Evolutionary conservation across 2,329 filamentous ascomycete species (phyloP).

Genomic region (Gnomoniopsis sp.): DNA sequence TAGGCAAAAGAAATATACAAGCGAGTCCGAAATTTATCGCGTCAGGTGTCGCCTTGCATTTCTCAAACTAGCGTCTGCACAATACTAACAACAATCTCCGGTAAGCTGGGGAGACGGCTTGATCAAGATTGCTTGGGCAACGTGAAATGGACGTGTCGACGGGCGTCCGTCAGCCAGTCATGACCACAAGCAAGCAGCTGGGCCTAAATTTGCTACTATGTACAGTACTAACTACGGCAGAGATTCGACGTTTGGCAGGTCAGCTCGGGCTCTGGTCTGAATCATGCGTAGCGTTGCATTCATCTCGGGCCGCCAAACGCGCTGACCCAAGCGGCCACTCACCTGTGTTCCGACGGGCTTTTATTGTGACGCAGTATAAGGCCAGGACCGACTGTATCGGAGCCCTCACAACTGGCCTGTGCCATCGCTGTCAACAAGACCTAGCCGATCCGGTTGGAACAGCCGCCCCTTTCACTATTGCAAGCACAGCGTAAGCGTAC

Average conservation of each 20-base stretch:
- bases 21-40: not conserved
- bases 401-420: not conserved
- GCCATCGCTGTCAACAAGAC: not conserved
- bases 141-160: too few species aligned
- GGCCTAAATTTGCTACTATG: too few species aligned
- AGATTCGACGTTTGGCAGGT: not conserved
- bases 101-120: not conserved
- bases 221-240: too few species aligned
- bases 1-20: not conserved
- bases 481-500: conserved; percentile 3
- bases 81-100: not conserved
- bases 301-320: not conserved
- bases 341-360: not conserved
- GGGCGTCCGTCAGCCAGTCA: not conserved
- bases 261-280: not conserved
- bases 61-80: too few species aligned
- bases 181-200: too few species aligned
- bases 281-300: not conserved
- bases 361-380: not conserved
- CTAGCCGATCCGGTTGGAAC: not conserved
- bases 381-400: not conserved
- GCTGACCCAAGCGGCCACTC: not conserved
- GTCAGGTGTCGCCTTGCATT: not conserved
- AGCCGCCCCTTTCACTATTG: not conserved
- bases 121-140: too few species aligned